Percentiles rank a stretch among this genome's conserved stretches.
phyloP scores from a whole-genome alignment of 1,284 basidiomycete genomes.

The Crepidotus sp. region DNA sequence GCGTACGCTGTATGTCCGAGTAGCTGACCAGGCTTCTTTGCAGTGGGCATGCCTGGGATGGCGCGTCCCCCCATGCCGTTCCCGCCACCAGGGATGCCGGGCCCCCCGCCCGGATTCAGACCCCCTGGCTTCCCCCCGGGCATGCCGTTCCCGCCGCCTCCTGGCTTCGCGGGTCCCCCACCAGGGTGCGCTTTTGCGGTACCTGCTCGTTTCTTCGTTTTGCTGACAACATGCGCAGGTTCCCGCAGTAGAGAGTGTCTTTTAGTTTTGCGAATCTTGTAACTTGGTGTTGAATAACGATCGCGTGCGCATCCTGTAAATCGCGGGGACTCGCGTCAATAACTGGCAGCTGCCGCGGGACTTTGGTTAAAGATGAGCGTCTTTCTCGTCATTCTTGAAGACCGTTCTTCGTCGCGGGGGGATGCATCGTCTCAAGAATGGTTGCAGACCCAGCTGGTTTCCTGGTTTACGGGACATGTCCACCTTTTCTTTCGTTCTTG shows the following conservation, averaged over 20 bases:
- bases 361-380: too few relatives aligned
- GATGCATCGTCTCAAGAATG: too few relatives aligned
- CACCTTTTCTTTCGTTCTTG: too few relatives aligned
- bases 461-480: too few relatives aligned
- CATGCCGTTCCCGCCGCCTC: constrained; percentile 73
- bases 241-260: constrained; percentile 34
- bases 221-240: constrained; percentile 27
- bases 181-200: constrained; percentile 58
- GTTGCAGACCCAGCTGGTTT: too few relatives aligned
- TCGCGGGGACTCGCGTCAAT: too few relatives aligned
- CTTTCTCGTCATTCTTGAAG: too few relatives aligned
- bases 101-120: constrained; percentile 75
- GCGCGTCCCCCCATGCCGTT: constrained; percentile 81
- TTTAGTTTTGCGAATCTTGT: constrained; percentile 13
- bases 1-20: constrained; percentile 10
- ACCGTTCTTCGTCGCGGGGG: too few relatives aligned
- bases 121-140: constrained; percentile 76
- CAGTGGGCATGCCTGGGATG: constrained; percentile 62
- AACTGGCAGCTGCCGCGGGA: too few relatives aligned
- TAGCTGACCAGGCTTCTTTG: constrained; percentile 11
- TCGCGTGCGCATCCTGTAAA: neutral
- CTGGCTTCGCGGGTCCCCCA: constrained; percentile 72
- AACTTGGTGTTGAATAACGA: constrained; percentile 11
- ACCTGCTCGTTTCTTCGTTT: neutral
- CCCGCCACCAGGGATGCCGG: constrained; percentile 74